Conservation (phyloP, 2,329 filamentous ascomycete species). For the Pseudocercospora macadamiae region DNA sequence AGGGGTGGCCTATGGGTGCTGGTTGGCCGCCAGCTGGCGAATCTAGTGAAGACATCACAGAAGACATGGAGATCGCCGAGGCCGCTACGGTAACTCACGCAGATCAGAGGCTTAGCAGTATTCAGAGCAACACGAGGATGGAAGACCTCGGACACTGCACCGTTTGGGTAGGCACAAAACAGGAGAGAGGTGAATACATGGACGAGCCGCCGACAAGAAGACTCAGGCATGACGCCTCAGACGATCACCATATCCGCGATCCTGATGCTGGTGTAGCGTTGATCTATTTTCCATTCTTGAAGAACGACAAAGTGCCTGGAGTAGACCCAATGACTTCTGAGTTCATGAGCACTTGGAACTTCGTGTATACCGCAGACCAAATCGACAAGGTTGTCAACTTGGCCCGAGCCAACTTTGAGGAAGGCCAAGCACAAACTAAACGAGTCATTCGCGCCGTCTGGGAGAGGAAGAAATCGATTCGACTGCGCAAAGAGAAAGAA, state of each 20-base stretch:
- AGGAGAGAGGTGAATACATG: conserved; percentile 55
- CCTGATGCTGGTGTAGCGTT: conserved; percentile 84
- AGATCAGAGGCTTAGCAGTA: conserved; percentile 18
- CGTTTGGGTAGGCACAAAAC: conserved; percentile 86
- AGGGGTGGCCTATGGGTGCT: conserved; percentile 92
- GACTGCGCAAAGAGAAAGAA: conserved; percentile 57
- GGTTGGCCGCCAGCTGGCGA: conserved; percentile 76
- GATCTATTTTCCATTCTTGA: conserved; percentile 85
- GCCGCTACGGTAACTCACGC: conserved; percentile 23
- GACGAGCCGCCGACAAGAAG: conserved; percentile 27
- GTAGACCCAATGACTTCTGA: conserved; percentile 84
- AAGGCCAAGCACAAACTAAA: conserved; percentile 77
- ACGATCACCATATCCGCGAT: conserved; percentile 68
- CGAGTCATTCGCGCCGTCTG: conserved; percentile 85
- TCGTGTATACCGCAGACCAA: conserved; percentile 89
- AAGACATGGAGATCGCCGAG: conserved; percentile 64
- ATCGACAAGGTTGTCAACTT: conserved; percentile 82
- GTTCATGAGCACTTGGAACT: conserved; percentile 97
- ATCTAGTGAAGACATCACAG: conserved; percentile 61
- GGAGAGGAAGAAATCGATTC: conserved; percentile 77
- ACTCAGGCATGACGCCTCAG: conserved; percentile 42
- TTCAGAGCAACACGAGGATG: conserved; percentile 28
- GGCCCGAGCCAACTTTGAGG: conserved; percentile 82
- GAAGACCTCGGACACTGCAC: conserved; percentile 82
- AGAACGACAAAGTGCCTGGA: conserved; percentile 75